Percentiles rank a stretch among this genome's conserved stretches.
These are phyloP conservation scores for Ophiostoma perfectum DNA, from an alignment of 2,329 filamentous ascomycete genomes.

Conservation along the genomic window DNA sequence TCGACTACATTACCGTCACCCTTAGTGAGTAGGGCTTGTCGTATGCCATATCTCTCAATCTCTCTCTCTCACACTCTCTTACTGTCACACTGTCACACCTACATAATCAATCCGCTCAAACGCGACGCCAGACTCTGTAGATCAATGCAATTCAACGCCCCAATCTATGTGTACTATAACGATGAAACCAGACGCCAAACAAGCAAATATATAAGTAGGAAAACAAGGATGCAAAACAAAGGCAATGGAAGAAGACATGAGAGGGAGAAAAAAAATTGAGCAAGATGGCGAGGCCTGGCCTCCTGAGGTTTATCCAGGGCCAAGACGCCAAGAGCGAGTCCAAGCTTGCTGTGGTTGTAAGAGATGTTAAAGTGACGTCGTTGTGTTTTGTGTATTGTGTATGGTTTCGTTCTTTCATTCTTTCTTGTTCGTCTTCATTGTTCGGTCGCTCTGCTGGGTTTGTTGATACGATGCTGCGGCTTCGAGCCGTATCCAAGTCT, in stretches of 20 bases:
- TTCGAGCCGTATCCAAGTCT: too few species aligned
- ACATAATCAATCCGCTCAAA: too few species aligned
- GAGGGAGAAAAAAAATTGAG: too few species aligned
- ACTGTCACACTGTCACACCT: too few species aligned
- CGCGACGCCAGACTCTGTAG: too few species aligned
- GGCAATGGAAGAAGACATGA: background rate
- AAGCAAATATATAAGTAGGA: background rate
- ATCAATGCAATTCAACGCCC: conserved; percentile 5
- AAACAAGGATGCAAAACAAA: background rate
- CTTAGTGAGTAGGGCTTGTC: background rate
- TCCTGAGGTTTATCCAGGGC: background rate
- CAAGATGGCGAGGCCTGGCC: too few species aligned
- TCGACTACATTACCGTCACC: background rate
- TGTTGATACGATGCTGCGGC: too few species aligned
- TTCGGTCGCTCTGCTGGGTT: too few species aligned
- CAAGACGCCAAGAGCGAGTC: background rate
- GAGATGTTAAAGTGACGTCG: background rate
- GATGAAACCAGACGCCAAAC: conserved; percentile 18
- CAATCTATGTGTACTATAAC: conserved; percentile 16
- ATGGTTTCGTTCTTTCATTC: too few species aligned
- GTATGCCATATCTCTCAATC: background rate
- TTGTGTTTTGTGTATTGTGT: background rate
- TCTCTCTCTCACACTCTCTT: background rate
- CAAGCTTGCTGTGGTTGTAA: too few species aligned
- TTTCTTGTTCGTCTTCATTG: too few species aligned